Base-by-base conservation (phyloP, 768 basidiomycete species). In the Lentinula edodes region DNA sequence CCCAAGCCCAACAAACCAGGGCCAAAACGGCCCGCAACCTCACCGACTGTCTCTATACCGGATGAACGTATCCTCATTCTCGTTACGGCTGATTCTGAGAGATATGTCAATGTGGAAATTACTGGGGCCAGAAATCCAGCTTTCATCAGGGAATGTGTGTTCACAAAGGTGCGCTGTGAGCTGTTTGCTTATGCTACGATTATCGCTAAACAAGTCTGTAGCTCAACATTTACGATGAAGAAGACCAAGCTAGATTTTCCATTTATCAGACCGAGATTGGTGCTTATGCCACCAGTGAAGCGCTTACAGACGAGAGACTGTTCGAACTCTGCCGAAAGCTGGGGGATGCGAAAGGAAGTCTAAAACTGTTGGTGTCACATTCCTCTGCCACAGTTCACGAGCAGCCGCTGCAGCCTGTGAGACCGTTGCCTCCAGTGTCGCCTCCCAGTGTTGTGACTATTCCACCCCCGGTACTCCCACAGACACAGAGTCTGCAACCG, bases 231-330 rank as follows among this genome's bases (percentile, higher is more conserved):
- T 80, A 81, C 41, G 92, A 93, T 67, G 95, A 95, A 62, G 92
- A 96, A 61, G 79, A 80, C 45, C 87, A 90, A 69, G 72, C 79
- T 7, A 84, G 81, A 34, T 88, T 88, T 70, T 84, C 87, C 28
- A 89, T 98, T 59, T 94, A 91, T 76, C 89, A 87, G 63, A 96
- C 94, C 0, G 90, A 92, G 73, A 89, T 97, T 67, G 91, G 90
- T 62, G 82, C 84, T 32, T 88, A 80, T 65, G 89, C 89, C 16
- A 82, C 89, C 48, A 86, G 91, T 4, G 86, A 87, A 13, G 84
- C 93, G 6, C 74, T 97, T 36, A 75, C 82, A 12, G 84, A 89
- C 63, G 88, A 92, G 34, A 78, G 77, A 63, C 76, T 98, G 6
- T 82, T 90, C 67, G 79, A 83, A 16, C 79, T 95, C 39, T 93